These are phyloP conservation scores for Debaryomyces subglobosus DNA, from an alignment of 1,139 yeast genomes.

Conservation along the genomic window DNA sequence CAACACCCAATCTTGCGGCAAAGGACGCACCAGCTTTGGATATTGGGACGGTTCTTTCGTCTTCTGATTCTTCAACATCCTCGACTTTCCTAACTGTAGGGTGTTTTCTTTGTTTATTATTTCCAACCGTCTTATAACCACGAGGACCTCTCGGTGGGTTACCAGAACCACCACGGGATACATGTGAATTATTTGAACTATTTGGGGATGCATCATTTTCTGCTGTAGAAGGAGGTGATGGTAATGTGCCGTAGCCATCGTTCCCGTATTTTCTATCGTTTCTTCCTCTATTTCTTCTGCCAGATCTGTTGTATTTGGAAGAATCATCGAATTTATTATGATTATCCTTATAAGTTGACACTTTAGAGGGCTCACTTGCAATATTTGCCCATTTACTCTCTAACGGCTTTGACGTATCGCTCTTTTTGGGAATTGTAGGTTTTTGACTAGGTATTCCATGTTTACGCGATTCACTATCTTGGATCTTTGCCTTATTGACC, in stretches of 20 bases:
- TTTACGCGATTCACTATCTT: slow-evolving; percentile 19
- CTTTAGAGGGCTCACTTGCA: not conserved
- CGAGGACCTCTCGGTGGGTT: not conserved
- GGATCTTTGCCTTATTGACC: slow-evolving; percentile 26
- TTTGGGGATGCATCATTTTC: slow-evolving; percentile 15
- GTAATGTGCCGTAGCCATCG: not conserved
- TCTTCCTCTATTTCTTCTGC: not conserved
- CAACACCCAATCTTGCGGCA: slow-evolving; percentile 28
- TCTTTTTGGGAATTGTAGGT: slow-evolving; percentile 18
- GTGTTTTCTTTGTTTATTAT: not conserved
- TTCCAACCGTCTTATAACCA: not conserved
- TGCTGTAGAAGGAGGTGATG: slow-evolving; percentile 8
- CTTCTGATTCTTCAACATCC: slow-evolving; percentile 11
- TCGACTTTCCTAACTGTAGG: not conserved
- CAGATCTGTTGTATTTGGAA: slow-evolving; percentile 1
- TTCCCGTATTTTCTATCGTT: not conserved
- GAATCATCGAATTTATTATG: not conserved
- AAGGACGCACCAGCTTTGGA: slow-evolving; percentile 30
- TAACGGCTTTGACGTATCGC: slow-evolving; percentile 20
- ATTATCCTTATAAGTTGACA: not conserved
- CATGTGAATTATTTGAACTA: slow-evolving; percentile 16
- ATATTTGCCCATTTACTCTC: slow-evolving; percentile 24
- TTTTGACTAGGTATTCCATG: slow-evolving; percentile 11
- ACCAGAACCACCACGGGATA: not conserved
- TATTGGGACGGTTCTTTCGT: slow-evolving; percentile 25